These are phyloP conservation scores for Elymus sibiricus DNA, from an alignment of 176 grass and related monocot species.

Conservation along the genomic window DNA sequence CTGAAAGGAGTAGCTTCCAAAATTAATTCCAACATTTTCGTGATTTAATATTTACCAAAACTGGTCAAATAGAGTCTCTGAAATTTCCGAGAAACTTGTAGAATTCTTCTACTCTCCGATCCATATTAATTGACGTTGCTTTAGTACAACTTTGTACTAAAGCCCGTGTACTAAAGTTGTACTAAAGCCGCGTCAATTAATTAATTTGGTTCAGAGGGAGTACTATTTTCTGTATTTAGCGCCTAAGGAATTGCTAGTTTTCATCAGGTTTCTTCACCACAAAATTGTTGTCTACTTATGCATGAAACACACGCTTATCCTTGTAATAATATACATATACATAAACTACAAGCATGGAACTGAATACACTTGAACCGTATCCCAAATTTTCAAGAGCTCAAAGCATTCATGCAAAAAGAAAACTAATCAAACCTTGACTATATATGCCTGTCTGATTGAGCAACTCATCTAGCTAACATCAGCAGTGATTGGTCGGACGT, in stretches of 20 bases:
- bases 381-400: background rate
- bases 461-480: constrained; percentile 8
- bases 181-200: too few relatives aligned
- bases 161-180: too few relatives aligned
- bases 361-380: background rate
- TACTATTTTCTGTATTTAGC: background rate
- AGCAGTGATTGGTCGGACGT: background rate
- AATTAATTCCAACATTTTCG: background rate
- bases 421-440: background rate
- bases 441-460: background rate
- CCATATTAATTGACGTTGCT: too few relatives aligned
- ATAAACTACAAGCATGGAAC: constrained; percentile 9
- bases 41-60: background rate
- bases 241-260: background rate
- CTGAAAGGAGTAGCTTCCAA: background rate
- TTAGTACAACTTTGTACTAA: too few relatives aligned
- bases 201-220: too few relatives aligned
- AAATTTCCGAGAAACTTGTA: background rate
- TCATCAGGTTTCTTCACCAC: background rate
- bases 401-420: background rate
- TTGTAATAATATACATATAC: background rate
- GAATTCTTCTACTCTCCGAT: too few relatives aligned
- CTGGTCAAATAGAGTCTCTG: background rate
- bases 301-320: too few relatives aligned
- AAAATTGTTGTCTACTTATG: background rate